phyloP scores from a whole-genome alignment of 306 rosid genomes.

The Malus sieversii region DNA sequence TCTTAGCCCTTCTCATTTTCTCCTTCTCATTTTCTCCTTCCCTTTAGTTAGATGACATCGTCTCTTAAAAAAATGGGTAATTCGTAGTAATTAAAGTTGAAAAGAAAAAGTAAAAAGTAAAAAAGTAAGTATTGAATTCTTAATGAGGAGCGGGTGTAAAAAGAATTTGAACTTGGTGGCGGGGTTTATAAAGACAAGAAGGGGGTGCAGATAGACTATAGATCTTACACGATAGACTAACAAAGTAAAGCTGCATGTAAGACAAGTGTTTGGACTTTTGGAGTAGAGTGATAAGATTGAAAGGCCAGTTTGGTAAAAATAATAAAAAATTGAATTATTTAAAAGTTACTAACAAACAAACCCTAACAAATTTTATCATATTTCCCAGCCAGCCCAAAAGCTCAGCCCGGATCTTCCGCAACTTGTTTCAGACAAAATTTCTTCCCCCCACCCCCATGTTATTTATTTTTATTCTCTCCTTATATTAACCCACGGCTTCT shows the following conservation, averaged over 20 bases:
- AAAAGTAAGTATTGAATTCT: neutral
- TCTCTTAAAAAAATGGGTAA: no score
- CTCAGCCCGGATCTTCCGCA: slow-evolving; percentile 58
- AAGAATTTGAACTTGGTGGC: neutral
- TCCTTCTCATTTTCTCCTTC: rapidly evolving
- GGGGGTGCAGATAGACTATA: neutral
- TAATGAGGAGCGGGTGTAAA: neutral
- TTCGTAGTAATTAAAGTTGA: neutral
- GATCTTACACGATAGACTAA: neutral
- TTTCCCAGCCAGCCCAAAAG: slow-evolving; percentile 4
- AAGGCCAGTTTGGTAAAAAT: slow-evolving; percentile 25
- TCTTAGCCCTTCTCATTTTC: rapidly evolving
- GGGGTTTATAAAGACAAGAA: neutral
- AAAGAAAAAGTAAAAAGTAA: neutral
- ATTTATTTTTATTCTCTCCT: neutral
- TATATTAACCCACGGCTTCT: slow-evolving; percentile 30
- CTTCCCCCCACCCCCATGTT: slow-evolving; percentile 24
- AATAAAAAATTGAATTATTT: no score
- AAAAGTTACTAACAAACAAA: slow-evolving; percentile 10
- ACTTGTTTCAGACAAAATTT: slow-evolving; percentile 70
- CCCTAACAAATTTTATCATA: slow-evolving; percentile 39
- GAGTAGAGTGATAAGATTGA: neutral
- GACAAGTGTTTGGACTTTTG: slow-evolving; percentile 63
- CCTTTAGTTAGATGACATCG: no score
- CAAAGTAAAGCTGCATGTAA: slow-evolving; percentile 54